Base-by-base conservation (phyloP, 352 stramenopile genomes). In the Pythium rishiriense region DNA sequence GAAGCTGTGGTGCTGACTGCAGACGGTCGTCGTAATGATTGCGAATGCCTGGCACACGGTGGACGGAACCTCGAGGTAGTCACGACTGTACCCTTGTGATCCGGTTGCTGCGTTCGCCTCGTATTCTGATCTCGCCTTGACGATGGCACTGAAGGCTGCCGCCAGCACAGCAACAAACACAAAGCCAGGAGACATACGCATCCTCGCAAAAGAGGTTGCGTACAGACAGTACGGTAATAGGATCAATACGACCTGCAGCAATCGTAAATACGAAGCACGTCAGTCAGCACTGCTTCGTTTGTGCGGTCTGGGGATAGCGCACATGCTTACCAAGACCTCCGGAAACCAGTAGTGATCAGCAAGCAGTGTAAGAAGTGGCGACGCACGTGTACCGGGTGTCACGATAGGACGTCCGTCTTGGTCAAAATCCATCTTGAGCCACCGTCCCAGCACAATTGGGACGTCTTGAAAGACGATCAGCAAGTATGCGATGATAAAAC, bases 1-100 rank as follows among this genome's bases (percentile, higher is more conserved):
- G 59, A 85, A 85, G n/a, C 69, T 74, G 54, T 86, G 78, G 51
- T 84, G 80, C 43, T 85, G 75, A 29, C 71, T 82, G 17, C 64
- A 63, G 25, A 86, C 70, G 0, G 67, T 58, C 14, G 70, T 77
- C 10, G 72, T 68, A 7, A 89, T 55, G 43, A 83, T 80, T 10
- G 74, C 76, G 29, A 89, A 75, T 14, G 70, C 72, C 37, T 79
- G 72, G 15, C 73, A 82, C 5, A 83, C 58, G 11, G 78, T 81
- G 19, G 64, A 24, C n/a, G 81, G 80, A n/a, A 87, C 76, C 0
- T 46, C n/a, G 24, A 87, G 25, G 59, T 85, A 87, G 63, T 88
- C 74, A 6, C 68, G 56, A 45, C 59, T 10, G 52, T 79, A 75
- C 8, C 70, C 74, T 29, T 65, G 68, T 14, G 75, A 82, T 8